A percentile compares a stretch with the other conserved stretches of the same genome.
phyloP scores from a whole-genome alignment of 2,329 filamentous ascomycete genomes.

The Chaetomium olivaceum region DNA sequence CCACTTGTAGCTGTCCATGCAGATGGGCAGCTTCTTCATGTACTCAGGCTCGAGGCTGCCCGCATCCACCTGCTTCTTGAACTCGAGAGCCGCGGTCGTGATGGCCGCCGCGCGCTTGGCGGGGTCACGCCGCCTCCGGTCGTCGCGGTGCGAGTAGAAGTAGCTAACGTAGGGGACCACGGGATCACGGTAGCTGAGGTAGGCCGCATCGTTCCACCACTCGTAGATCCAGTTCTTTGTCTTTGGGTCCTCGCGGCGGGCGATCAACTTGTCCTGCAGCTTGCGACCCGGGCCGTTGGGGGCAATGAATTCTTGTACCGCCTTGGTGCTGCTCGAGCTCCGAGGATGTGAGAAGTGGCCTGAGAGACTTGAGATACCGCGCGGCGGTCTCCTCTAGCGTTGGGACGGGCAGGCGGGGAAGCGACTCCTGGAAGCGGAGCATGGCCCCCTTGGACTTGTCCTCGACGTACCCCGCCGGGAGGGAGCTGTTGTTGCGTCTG shows the following conservation, averaged over 20 bases:
- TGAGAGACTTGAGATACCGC: slow-evolving; percentile 77
- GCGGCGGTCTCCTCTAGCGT: slow-evolving; percentile 79
- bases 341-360: slow-evolving; percentile 67
- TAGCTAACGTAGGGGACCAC: slow-evolving; percentile 98
- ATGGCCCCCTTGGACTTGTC: slow-evolving; percentile 77
- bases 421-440: slow-evolving; percentile 84
- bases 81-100: slow-evolving; percentile 80
- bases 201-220: slow-evolving; percentile 97
- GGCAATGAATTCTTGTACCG: slow-evolving; percentile 83
- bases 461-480: slow-evolving; percentile 70
- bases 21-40: slow-evolving; percentile 96
- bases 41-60: slow-evolving; percentile 92
- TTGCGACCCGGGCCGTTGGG: slow-evolving; percentile 80
- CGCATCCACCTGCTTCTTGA: slow-evolving; percentile 87
- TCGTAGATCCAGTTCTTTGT: slow-evolving; percentile 93
- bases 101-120: slow-evolving; percentile 92
- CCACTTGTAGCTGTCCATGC: slow-evolving; percentile 97
- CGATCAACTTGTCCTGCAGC: slow-evolving; percentile 85
- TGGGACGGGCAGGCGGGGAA: slow-evolving; percentile 76
- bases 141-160: slow-evolving; percentile 98
- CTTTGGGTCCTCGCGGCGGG: slow-evolving; percentile 75
- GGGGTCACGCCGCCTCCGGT: slow-evolving; percentile 81
- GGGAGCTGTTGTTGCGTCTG: slow-evolving; percentile 59
- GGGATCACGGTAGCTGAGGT: slow-evolving; percentile 89
- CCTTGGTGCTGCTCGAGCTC: slow-evolving; percentile 78